phyloP scores from a whole-genome alignment of 2,329 filamentous ascomycete species.

The Monosporascus sp. region DNA sequence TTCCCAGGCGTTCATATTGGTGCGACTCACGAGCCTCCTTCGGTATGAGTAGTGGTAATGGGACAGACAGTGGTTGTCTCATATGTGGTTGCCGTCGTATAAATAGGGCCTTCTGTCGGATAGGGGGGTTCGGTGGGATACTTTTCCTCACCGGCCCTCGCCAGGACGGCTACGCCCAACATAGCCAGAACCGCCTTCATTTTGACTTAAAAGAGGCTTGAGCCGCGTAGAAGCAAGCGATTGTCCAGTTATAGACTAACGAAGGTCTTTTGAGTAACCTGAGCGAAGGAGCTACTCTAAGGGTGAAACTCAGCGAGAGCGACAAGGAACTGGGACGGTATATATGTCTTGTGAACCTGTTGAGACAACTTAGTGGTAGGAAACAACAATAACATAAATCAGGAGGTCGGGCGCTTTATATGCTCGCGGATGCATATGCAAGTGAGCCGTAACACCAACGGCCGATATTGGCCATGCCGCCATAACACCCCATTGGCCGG shows the following conservation, averaged over 20 bases:
- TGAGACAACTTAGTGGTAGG: not conserved
- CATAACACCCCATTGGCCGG: not conserved
- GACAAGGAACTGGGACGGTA: not conserved
- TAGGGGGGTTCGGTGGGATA: not conserved
- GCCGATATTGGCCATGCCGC: not conserved
- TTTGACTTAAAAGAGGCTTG: constrained; percentile 5
- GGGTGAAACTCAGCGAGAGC: constrained; percentile 5
- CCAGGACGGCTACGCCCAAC: constrained; percentile 21
- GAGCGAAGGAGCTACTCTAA: constrained; percentile 27
- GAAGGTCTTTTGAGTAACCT: constrained; percentile 24
- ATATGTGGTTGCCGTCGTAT: constrained; percentile 28
- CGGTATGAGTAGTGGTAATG: constrained; percentile 36
- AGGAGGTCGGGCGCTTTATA: not conserved
- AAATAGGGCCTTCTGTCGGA: not conserved
- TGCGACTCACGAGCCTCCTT: constrained; percentile 33
- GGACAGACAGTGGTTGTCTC: constrained; percentile 41
- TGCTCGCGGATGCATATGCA: not conserved
- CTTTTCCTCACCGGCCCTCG: constrained; percentile 15
- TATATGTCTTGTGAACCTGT: not conserved
- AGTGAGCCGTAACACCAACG: not conserved
- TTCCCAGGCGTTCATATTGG: not conserved
- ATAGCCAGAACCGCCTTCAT: constrained; percentile 24
- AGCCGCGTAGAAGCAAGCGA: not conserved
- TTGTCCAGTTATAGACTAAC: constrained; percentile 6
- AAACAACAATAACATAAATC: not conserved